Base-by-base conservation (phyloP, 2,329 filamentous ascomycete genomes). In the Fusarium duplospermum region DNA sequence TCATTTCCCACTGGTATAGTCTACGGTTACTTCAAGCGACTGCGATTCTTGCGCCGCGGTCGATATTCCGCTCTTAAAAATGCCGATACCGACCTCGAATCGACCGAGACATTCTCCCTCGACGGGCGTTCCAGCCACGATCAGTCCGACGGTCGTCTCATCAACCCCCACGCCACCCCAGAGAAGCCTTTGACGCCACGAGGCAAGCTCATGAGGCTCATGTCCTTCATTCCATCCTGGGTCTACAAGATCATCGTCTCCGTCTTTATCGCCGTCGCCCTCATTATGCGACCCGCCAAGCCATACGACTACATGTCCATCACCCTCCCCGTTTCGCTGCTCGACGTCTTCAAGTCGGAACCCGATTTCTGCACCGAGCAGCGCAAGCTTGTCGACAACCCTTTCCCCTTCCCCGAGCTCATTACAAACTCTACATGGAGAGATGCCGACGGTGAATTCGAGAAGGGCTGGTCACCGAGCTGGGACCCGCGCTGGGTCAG, bases 251-350 rank as follows among this genome's bases (percentile, higher is more conserved):
- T 72, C 3, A 66, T 66, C 14, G 4, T 78, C 2, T 47, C 75
- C 7, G 62, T 72, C 20, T 77, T 81, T 22, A 58, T 82, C 9
- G 47, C 58, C 13, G 58, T 77, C n/a, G 69, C 71, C 0, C 57
- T 75, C n/a, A 40, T 79, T 16, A 35, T 80, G 18, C 75, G 81
- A 31, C 79, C 81, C n/a, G 66, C 76, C 14, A 75, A 78, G 42
- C 81, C 81, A 3, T 82, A 81, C 70, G 69, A 76, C 58, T 77
- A 80, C 42, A 76, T 82, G 70, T 79, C 81, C 5, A 74, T 77
- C 18, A 82, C 81, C 0, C 75, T 82, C 7, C 81, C 81, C 1
- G 66, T 81, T 1, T 75, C 80, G 2, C 72, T 82, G 59, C 64
- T 82, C 29, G 78, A 76, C 31, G 69, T 80, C n/a, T 77, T 82